phyloP scores from a whole-genome alignment of 1,284 basidiomycete genomes.

The Leccinum subrobustum region DNA sequence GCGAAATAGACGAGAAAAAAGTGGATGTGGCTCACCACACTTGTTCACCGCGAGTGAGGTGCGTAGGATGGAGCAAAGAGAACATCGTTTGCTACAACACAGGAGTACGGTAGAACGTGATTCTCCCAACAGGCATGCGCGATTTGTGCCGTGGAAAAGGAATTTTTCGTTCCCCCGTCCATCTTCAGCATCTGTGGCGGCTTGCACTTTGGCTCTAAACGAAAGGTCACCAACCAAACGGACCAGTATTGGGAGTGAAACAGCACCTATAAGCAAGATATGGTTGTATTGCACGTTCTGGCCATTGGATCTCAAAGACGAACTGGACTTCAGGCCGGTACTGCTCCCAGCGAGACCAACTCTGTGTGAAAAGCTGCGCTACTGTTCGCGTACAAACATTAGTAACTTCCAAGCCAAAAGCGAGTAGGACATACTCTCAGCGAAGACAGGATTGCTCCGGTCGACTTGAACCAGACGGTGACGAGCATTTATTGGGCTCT shows the following conservation, averaged over 20 bases:
- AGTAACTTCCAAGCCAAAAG: neutral
- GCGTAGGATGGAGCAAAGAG: slow-evolving; percentile 19
- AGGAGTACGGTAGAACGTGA: slow-evolving; percentile 14
- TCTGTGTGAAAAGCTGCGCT: slow-evolving; percentile 12
- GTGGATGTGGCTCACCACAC: slow-evolving; percentile 5
- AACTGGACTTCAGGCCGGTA: slow-evolving; percentile 15
- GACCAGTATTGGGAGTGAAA: neutral
- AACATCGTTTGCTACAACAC: slow-evolving; percentile 11
- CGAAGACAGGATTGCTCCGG: slow-evolving; percentile 6
- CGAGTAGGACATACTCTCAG: slow-evolving; percentile 8
- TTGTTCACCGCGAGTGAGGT: slow-evolving; percentile 16
- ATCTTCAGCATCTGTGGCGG: slow-evolving; percentile 3
- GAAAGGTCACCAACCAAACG: neutral
- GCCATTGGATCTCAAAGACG: slow-evolving; percentile 18
- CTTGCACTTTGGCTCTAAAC: slow-evolving; percentile 14
- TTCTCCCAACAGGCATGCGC: slow-evolving; percentile 18
- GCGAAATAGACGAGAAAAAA: neutral
- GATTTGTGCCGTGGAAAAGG: slow-evolving; percentile 20
- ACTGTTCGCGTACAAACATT: neutral
- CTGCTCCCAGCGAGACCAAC: slow-evolving; percentile 14
- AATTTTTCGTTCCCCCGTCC: slow-evolving; percentile 15
- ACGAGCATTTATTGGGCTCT: neutral
- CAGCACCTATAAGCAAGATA: slow-evolving; percentile 17
- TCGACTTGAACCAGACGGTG: slow-evolving; percentile 12
- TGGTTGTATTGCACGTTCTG: slow-evolving; percentile 9